Evolutionary conservation across 257 asterid genomes (phyloP).

Genomic region (Misopates orontium): DNA sequence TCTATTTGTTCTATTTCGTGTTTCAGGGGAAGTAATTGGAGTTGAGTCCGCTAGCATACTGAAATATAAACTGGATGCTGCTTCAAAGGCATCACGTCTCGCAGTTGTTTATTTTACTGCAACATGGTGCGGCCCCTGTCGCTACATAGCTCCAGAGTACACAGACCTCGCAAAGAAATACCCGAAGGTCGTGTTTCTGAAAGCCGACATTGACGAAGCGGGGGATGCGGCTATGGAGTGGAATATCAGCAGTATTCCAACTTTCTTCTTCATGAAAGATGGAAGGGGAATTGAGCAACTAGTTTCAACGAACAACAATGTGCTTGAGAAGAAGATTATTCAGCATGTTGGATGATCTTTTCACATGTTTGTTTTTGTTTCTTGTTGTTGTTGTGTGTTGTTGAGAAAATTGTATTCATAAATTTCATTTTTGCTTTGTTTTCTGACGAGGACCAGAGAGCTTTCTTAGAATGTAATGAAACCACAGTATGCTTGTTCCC

Average conservation of each 20-base stretch:
- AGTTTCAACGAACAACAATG: conserved; percentile 48
- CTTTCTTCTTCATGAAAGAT: conserved; percentile 60
- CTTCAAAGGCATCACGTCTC: conserved; percentile 49
- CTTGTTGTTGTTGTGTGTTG: not conserved
- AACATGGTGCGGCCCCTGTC: conserved; percentile 88
- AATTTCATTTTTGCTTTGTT: no score
- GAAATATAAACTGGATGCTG: conserved; percentile 49
- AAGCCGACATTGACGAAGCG: conserved; percentile 69
- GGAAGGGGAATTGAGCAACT: conserved; percentile 63
- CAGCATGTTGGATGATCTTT: conserved; percentile 42
- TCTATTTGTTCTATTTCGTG: not conserved
- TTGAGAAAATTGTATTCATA: no score
- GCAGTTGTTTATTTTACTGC: conserved; percentile 76
- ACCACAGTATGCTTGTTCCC: no score
- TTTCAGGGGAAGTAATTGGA: conserved; percentile 56
- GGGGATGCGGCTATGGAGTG: conserved; percentile 52
- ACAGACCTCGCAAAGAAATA: conserved; percentile 49
- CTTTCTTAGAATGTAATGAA: no score
- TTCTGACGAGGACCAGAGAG: no score
- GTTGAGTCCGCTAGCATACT: conserved; percentile 53
- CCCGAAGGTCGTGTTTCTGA: conserved; percentile 56
- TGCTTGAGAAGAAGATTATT: conserved; percentile 61
- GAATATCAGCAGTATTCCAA: conserved; percentile 60
- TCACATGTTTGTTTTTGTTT: not conserved
- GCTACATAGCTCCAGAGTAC: conserved; percentile 53